A percentile compares a stretch with the other conserved stretches of the same genome.
Conservation (phyloP, 1,284 basidiomycete genomes). For the Ustilago hordei region DNA sequence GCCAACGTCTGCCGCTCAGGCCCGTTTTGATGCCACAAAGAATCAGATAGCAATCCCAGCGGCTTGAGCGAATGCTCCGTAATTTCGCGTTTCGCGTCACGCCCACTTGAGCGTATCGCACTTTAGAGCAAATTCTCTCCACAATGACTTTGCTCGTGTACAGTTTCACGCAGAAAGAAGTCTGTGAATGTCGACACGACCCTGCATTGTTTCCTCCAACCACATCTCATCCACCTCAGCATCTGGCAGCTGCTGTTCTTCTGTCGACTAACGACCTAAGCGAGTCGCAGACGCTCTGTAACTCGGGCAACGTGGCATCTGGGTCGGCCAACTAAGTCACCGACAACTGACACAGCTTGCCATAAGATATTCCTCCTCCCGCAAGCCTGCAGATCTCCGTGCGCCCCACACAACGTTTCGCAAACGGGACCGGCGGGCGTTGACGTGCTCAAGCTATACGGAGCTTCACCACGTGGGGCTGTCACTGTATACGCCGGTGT, state of each 20-base stretch:
- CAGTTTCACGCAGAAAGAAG: neutral
- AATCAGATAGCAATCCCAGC: neutral
- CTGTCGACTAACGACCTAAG: neutral
- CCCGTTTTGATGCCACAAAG: neutral
- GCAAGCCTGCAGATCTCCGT: constrained; percentile 10
- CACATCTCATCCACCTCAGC: neutral
- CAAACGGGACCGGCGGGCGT: neutral
- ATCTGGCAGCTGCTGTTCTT: neutral
- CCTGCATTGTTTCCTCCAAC: neutral
- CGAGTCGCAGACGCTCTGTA: neutral
- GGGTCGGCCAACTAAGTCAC: neutral
- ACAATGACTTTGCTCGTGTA: neutral
- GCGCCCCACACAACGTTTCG: constrained; percentile 6
- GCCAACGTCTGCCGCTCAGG: neutral
- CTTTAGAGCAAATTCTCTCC: neutral
- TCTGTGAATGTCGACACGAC: neutral
- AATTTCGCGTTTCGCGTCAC: neutral
- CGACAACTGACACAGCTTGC: neutral
- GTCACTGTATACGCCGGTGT: neutral
- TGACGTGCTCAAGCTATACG: neutral
- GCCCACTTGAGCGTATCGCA: neutral
- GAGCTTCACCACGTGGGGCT: neutral
- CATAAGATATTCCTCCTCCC: constrained; percentile 10
- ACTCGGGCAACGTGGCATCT: neutral
- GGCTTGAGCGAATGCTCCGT: neutral